Evolutionary conservation across 805 yeast species (phyloP), one percentile per base, ranked within the genome.

Genomic region (Geotrichum ghanense): DNA sequence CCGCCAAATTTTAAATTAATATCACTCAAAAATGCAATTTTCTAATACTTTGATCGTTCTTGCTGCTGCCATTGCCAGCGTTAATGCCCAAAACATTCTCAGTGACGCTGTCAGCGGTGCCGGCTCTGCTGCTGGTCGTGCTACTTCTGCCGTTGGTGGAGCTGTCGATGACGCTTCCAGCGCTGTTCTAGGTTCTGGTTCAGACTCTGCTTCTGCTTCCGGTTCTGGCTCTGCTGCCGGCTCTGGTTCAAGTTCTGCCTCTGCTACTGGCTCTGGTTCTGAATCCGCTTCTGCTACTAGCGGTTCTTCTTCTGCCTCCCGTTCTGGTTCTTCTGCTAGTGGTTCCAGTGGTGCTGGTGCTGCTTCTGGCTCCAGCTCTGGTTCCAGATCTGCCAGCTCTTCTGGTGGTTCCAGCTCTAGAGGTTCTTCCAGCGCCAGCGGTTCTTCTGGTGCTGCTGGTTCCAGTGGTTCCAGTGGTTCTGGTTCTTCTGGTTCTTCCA

Each of bases 181-280:
- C 14, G 25, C 42, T 39, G 17, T 39, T 24, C 14, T 5, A 4
- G 23, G 23, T 7, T 12, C 34, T 26, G 14, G 34, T 26, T n/a
- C 34, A n/a, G 16, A 14, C 19, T 7, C 6, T 19, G 21, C 40
- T 35, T 35, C 40, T 19, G 6, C 40, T 35, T 16, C 40, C 16
- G 40, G 6, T 35, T 7, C 20, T 35, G 21, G 6, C 21, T n/a
- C 21, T 19, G 6, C 21, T 14, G 6, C 21, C 21, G 16, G 21
- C 21, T 20, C 23, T 21, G 42, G 17, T 39, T 39, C 42, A 12
- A 22, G 42, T n/a, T 6, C 23, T 39, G 24, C 16, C 25, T 20
- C 25, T 39, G 42, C 25, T 35, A n/a, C n/a, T 26, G 22, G 17
- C 42, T 22, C 42, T 39, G 42, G 17, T n/a, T 22, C 42, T 39